Percentiles rank a stretch among this genome's conserved stretches.
These are phyloP conservation scores for Berberis thunbergii DNA, from an alignment of 164 flowering plant species.

Conservation along the genomic window DNA sequence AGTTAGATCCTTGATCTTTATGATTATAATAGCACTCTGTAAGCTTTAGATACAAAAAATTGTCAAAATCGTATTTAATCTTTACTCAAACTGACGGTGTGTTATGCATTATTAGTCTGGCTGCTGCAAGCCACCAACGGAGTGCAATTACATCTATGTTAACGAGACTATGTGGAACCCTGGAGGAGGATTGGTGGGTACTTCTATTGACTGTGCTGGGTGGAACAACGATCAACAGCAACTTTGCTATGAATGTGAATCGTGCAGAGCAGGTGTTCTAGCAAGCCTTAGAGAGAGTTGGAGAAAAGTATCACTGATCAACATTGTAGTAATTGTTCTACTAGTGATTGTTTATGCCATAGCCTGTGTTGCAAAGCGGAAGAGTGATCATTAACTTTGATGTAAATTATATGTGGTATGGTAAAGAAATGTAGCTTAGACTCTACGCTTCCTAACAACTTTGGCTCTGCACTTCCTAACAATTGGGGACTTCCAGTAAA, in stretches of 20 bases:
- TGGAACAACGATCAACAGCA: conserved; percentile 76
- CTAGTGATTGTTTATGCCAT: conserved; percentile 59
- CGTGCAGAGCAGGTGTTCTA: conserved; percentile 87
- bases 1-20: no score
- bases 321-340: conserved; percentile 56
- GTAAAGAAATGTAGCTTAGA: no score
- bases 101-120: conserved; percentile 46
- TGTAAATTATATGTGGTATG: no score
- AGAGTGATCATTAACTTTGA: no score
- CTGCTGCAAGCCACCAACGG: conserved; percentile 93
- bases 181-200: conserved; percentile 13
- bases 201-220: conserved; percentile 36
- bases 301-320: conserved; percentile 84
- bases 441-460: no score
- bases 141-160: conserved; percentile 46
- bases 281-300: conserved; percentile 79
- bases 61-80: no score
- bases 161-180: conserved; percentile 70
- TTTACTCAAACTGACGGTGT: no score
- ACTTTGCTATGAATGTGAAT: conserved; percentile 67
- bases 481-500: no score
- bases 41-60: no score
- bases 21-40: no score
- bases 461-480: no score
- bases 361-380: conserved; percentile 41